These are phyloP conservation scores for Xylariaceae sp. DNA, from an alignment of 2,329 filamentous ascomycete species.

Conservation along the genomic window DNA sequence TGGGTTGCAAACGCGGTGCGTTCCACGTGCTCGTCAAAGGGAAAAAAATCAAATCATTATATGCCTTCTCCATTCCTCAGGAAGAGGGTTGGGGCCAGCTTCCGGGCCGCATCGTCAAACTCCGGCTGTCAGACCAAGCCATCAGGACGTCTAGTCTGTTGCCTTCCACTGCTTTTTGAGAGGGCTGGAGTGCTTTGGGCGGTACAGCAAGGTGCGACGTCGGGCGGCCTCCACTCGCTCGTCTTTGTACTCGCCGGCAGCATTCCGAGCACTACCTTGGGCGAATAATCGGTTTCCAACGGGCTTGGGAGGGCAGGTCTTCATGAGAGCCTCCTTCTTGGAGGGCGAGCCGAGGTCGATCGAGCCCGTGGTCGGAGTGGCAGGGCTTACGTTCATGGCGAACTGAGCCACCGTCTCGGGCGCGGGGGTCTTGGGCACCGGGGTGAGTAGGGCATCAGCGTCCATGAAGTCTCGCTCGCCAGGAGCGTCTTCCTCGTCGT, in stretches of 20 bases:
- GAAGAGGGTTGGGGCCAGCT: no score
- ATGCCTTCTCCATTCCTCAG: no score
- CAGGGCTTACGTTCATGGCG: constrained; percentile 43
- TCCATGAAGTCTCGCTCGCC: constrained; percentile 33
- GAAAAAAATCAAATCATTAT: constrained; percentile 3
- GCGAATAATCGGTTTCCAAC: constrained; percentile 27
- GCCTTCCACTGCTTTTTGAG: constrained; percentile 56
- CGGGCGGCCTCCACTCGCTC: constrained; percentile 65
- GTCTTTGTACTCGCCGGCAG: constrained; percentile 48
- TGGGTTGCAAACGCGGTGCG: constrained; percentile 6
- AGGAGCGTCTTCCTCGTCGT: constrained; percentile 28
- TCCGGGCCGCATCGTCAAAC: no score
- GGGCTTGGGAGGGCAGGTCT: constrained; percentile 51
- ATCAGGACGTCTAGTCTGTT: no score
- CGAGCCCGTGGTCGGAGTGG: constrained; percentile 36
- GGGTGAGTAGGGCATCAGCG: constrained; percentile 43
- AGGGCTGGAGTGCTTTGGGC: constrained; percentile 69
- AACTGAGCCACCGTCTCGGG: constrained; percentile 50
- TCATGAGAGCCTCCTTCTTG: constrained; percentile 38
- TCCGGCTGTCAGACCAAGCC: no score
- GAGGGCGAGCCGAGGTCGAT: constrained; percentile 33
- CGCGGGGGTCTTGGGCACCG: constrained; percentile 53
- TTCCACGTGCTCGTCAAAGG: background rate
- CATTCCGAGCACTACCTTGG: constrained; percentile 41
- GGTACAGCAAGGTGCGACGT: constrained; percentile 72